Evolutionary conservation across 306 rosid species (phyloP), one percentile per base, ranked within the genome.

Genomic region (Pterocarpus santalinus): DNA sequence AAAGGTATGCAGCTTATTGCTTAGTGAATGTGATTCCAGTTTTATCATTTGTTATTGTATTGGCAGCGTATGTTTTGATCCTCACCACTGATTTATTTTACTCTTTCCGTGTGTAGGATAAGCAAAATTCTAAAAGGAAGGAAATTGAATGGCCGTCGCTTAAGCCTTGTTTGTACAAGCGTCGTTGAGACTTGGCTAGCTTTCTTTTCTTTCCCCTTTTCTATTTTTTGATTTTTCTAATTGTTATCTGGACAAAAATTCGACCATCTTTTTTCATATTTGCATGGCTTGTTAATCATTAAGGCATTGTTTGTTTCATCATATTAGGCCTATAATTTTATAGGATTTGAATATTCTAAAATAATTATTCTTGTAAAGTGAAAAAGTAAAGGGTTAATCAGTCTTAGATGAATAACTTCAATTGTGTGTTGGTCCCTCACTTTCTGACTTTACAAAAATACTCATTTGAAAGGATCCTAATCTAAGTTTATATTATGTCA

Each of bases 121-220:
- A 89, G 77, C 81, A 82, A 68, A 87, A n/a, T 64, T 87, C 82
- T 4, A 72, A 81, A 77, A 72, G 65, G 83, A 86, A 87, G 82
- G 93, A 88, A 33, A 85, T 90, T 49, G 92, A 90, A 46, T 95
- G 99, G 99, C 96, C 99, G 5, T 81, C 80, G 75, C 87, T 95
- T 76, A 95, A 95, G 85, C 97, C 98, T 58, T 95, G 98, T 85
- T 16, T 95, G 85, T 95, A 95, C 77, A 95, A 95, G 93, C 97
- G 99, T 16, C 90, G 98, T 8, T 95, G 85, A 90, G 86, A 71
- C 35, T 33, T 67, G 17, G 53, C 0, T n/a, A 4, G 8, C 14
- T 1, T 47, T 5, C 32, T 13, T 16, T n/a, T 17, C n/a, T 55
- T 55, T 15, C 4, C 15, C 2, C 3, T 55, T 39, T 8, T 7